Conservation (phyloP, 768 basidiomycete species). For the Trametes punicea region DNA sequence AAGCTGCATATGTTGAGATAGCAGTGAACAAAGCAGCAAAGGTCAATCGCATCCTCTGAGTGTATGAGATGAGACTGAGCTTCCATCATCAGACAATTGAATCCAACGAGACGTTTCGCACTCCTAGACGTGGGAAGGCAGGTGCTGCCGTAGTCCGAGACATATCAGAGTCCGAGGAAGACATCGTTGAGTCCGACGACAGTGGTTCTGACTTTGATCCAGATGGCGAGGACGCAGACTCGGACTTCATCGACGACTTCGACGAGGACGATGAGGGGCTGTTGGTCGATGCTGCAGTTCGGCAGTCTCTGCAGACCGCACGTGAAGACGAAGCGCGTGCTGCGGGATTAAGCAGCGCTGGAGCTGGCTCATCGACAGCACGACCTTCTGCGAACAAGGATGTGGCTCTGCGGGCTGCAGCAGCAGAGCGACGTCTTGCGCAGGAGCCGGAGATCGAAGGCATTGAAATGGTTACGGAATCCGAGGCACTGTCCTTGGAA, state of each 20-base stretch:
- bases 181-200: slow-evolving; percentile 48
- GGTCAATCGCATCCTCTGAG: slow-evolving; percentile 10
- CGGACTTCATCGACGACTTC: slow-evolving; percentile 4
- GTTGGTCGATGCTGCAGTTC: slow-evolving; percentile 57
- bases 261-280: slow-evolving; percentile 31
- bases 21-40: slow-evolving; percentile 10
- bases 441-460: slow-evolving; percentile 24
- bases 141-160: slow-evolving; percentile 3
- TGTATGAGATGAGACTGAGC: neutral
- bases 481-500: slow-evolving; percentile 2
- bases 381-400: slow-evolving; percentile 35
- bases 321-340: slow-evolving; percentile 26
- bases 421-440: slow-evolving; percentile 51
- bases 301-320: slow-evolving; percentile 44
- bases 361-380: slow-evolving; percentile 29
- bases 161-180: slow-evolving; percentile 20
- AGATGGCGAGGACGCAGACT: slow-evolving; percentile 29
- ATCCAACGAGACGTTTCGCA: neutral
- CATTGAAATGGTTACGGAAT: slow-evolving; percentile 2
- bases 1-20: slow-evolving; percentile 26
- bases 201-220: slow-evolving; percentile 61
- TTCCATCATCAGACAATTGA: neutral
- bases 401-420: slow-evolving; percentile 46
- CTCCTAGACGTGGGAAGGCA: slow-evolving; percentile 8
- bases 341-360: slow-evolving; percentile 34